These are phyloP conservation scores for Solanum tarapatanum DNA, from an alignment of 257 asterid genomes.

Conservation along the genomic window DNA sequence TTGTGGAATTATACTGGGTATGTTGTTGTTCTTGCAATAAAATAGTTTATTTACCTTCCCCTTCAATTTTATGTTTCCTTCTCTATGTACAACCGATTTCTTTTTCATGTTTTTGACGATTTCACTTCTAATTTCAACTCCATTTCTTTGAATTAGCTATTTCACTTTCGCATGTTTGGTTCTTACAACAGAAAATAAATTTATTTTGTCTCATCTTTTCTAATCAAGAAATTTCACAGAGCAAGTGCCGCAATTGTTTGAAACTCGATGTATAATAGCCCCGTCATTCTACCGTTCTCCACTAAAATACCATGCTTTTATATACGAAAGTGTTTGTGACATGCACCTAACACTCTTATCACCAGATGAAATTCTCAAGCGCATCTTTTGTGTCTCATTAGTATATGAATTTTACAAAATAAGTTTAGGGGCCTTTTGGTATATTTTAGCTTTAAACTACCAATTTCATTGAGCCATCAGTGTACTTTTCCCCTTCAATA, in stretches of 20 bases:
- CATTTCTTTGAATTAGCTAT: not conserved
- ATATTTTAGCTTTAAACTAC: not conserved
- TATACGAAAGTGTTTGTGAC: not conserved
- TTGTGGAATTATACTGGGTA: not conserved
- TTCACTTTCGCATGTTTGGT: not conserved
- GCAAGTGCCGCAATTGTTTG: not conserved
- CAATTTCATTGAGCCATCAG: not conserved
- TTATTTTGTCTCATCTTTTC: not conserved
- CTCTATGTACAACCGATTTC: not conserved
- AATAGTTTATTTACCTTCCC: not conserved
- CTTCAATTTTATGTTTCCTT: not conserved
- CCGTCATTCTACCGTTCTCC: not conserved
- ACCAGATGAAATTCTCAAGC: not conserved
- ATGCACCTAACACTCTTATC: not conserved
- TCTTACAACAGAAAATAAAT: not conserved
- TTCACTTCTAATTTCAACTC: not conserved
- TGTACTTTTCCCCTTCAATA: not conserved
- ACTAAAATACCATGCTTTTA: not conserved
- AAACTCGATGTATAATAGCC: not conserved
- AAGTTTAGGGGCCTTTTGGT: not conserved
- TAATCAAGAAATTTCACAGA: not conserved
- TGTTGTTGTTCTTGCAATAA: not conserved
- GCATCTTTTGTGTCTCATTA: not conserved
- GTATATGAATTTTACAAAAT: not conserved
- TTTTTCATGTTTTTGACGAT: not conserved